Percentiles rank a stretch among this genome's conserved stretches.
phyloP scores from a whole-genome alignment of 192 early-diverging fungal genomes.

The Pilobolus umbonatus region DNA sequence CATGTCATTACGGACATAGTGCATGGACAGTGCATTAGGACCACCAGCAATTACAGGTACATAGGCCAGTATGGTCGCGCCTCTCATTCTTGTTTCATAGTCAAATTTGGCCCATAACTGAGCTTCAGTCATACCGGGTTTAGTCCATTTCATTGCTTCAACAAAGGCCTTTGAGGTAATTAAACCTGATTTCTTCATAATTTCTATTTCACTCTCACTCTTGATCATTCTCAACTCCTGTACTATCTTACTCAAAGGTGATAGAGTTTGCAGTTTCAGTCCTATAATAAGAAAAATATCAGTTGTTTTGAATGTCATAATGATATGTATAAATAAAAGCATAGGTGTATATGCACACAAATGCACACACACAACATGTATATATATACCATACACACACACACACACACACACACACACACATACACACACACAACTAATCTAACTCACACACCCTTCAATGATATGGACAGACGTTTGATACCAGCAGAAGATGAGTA shows the following conservation, averaged over 20 bases:
- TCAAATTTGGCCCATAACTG: constrained; percentile 75
- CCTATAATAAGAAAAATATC: constrained; percentile 11
- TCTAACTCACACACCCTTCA: not conserved
- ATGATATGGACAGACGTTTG: not conserved
- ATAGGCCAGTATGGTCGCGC: constrained; percentile 73
- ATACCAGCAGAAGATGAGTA: not conserved
- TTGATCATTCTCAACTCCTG: constrained; percentile 78
- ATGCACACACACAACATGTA: not conserved
- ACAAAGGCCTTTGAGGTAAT: constrained; percentile 80
- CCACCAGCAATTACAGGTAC: constrained; percentile 96
- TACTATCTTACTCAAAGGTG: constrained; percentile 57
- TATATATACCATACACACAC: not conserved
- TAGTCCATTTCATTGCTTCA: constrained; percentile 71
- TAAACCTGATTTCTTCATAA: constrained; percentile 74
- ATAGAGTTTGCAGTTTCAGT: constrained; percentile 13
- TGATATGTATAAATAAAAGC: constrained; percentile 2
- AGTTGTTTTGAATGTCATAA: too few relatives aligned
- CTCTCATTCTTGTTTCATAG: constrained; percentile 57
- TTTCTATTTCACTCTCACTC: constrained; percentile 63
- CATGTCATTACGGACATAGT: constrained; percentile 90
- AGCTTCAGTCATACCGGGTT: constrained; percentile 66
- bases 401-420: not conserved
- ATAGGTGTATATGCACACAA: not conserved
- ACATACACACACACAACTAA: too few relatives aligned
- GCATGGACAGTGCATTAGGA: constrained; percentile 84